These are phyloP conservation scores for Leucosporidium creatinivorum DNA, from an alignment of 768 basidiomycete genomes.

Conservation along the genomic window DNA sequence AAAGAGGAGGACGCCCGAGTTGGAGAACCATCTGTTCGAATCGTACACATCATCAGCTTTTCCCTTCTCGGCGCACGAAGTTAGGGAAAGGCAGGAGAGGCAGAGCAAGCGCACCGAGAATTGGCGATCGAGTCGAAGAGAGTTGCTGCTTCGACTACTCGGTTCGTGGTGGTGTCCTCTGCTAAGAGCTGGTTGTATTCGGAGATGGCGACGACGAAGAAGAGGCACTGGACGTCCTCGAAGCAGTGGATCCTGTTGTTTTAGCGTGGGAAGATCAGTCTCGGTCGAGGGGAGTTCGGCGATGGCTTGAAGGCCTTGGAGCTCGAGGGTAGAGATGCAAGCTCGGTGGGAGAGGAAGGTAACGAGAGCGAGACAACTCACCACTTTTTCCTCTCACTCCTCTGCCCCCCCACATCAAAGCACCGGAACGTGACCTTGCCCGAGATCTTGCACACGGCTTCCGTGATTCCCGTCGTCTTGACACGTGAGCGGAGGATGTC, in stretches of 20 bases:
- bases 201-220: constrained; percentile 32
- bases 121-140: constrained; percentile 97
- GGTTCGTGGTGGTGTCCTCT: constrained; percentile 69
- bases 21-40: constrained; percentile 62
- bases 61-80: too few relatives aligned
- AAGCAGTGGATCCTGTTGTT: constrained; percentile 59
- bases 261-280: neutral
- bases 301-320: too few relatives aligned
- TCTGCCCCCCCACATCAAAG: constrained; percentile 86
- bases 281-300: too few relatives aligned
- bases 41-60: too few relatives aligned
- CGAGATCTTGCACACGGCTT: constrained; percentile 88
- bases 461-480: constrained; percentile 94
- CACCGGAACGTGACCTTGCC: constrained; percentile 76
- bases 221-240: constrained; percentile 55
- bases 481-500: constrained; percentile 84
- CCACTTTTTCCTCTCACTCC: constrained; percentile 87
- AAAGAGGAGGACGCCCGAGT: constrained; percentile 68
- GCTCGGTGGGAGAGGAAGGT: constrained; percentile 77
- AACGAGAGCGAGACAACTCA: constrained; percentile 67
- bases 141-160: constrained; percentile 91
- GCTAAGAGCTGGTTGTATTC: constrained; percentile 97
- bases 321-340: too few relatives aligned
- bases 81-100: too few relatives aligned
- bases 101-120: constrained; percentile 48